phyloP scores from a whole-genome alignment of 2,329 filamentous ascomycete genomes.

The Sordariomycetes sp. region DNA sequence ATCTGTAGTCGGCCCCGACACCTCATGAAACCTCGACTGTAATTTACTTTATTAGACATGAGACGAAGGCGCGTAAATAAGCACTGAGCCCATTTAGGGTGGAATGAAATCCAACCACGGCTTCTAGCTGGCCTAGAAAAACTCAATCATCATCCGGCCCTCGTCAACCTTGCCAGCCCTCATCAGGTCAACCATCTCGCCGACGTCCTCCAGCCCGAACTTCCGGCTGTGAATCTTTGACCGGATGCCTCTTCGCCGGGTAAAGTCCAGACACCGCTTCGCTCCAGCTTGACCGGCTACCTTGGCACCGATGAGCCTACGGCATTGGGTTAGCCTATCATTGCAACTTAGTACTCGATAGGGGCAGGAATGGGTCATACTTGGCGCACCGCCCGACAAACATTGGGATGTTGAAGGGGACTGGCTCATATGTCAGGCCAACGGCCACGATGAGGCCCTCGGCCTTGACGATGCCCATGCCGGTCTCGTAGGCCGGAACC shows the following conservation, averaged over 20 bases:
- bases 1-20: no score
- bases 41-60: no score
- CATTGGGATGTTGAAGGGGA: neutral
- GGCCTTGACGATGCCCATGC: neutral
- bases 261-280: constrained; percentile 1
- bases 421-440: neutral
- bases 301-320: neutral
- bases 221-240: constrained; percentile 1
- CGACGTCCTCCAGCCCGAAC: constrained; percentile 2
- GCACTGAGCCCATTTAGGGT: neutral
- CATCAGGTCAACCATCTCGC: constrained; percentile 1
- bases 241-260: neutral
- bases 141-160: constrained; percentile 2
- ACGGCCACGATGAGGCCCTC: neutral
- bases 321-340: neutral
- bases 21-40: no score
- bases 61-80: no score
- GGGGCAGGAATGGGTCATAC: neutral
- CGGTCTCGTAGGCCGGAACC: neutral
- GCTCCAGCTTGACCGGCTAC: neutral
- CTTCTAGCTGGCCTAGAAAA: neutral
- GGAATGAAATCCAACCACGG: neutral
- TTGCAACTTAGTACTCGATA: no score
- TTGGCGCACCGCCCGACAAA: neutral
- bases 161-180: constrained; percentile 1